These are phyloP conservation scores for Penicillium sclerotigenum DNA, from an alignment of 2,329 filamentous ascomycete genomes.

Conservation along the genomic window DNA sequence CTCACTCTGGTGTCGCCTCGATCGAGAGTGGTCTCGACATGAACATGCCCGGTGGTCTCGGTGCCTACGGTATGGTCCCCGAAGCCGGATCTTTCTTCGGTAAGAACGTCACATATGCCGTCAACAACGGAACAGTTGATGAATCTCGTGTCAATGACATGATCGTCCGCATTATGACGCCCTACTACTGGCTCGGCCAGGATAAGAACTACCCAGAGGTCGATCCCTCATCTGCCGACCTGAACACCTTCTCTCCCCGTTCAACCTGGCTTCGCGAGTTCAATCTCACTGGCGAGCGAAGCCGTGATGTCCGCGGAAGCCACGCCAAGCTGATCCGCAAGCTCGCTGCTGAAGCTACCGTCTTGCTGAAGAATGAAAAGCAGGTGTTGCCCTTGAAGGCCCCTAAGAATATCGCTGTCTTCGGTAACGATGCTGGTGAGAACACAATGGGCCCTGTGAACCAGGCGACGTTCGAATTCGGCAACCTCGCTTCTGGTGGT, in stretches of 20 bases:
- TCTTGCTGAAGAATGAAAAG: constrained; percentile 60
- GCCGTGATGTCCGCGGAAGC: constrained; percentile 62
- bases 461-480: constrained; percentile 13
- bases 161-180: constrained; percentile 47
- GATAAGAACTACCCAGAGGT: constrained; percentile 39
- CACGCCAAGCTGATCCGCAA: constrained; percentile 69
- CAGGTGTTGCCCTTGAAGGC: constrained; percentile 50
- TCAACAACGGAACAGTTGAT: constrained; percentile 42
- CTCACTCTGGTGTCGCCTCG: constrained; percentile 45
- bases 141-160: constrained; percentile 47
- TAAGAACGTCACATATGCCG: constrained; percentile 16
- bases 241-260: constrained; percentile 10
- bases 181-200: constrained; percentile 47
- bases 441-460: constrained; percentile 19
- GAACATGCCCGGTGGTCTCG: constrained; percentile 24
- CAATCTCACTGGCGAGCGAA: constrained; percentile 14
- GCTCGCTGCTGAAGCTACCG: constrained; percentile 70
- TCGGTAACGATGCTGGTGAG: constrained; percentile 51
- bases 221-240: constrained; percentile 30
- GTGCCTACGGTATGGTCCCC: constrained; percentile 36
- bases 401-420: constrained; percentile 48
- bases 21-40: constrained; percentile 47
- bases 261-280: constrained; percentile 17
- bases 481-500: constrained; percentile 16
- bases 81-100: constrained; percentile 33